phyloP scores from a whole-genome alignment of 1,139 yeast genomes.

The Blastobotrys illinoisensis region DNA sequence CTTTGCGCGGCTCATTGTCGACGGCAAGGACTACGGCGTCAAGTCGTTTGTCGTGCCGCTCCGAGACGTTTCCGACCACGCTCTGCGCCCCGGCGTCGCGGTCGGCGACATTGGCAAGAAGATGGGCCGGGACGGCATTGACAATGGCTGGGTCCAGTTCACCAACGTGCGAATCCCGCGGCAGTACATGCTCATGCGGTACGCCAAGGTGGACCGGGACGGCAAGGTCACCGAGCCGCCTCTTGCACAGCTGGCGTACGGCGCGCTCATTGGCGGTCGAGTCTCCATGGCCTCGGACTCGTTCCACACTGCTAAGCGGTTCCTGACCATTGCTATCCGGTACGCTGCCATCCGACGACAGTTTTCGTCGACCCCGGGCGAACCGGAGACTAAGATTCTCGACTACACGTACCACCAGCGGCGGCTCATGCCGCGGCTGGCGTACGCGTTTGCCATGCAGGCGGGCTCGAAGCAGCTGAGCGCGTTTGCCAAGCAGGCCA shows the following conservation, averaged over 20 bases:
- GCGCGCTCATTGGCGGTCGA: slow-evolving; percentile 83
- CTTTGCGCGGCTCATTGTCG: slow-evolving; percentile 76
- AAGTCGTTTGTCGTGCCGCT: slow-evolving; percentile 87
- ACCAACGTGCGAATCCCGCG: slow-evolving; percentile 77
- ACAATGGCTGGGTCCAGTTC: slow-evolving; percentile 94
- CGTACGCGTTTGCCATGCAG: slow-evolving; percentile 72
- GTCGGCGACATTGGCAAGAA: slow-evolving; percentile 91
- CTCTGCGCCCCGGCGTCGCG: slow-evolving; percentile 69
- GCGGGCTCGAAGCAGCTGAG: slow-evolving; percentile 66
- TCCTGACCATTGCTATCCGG: slow-evolving; percentile 77
- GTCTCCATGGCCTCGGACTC: slow-evolving; percentile 86
- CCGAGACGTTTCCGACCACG: slow-evolving; percentile 62
- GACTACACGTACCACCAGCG: slow-evolving; percentile 86
- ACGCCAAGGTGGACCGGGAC: slow-evolving; percentile 62
- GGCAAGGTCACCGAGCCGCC: slow-evolving; percentile 68
- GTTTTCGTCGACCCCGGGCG: slow-evolving; percentile 48
- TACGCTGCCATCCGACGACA: slow-evolving; percentile 89
- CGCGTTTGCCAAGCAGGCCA: slow-evolving; percentile 47
- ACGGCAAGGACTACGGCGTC: slow-evolving; percentile 83
- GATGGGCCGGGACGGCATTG: slow-evolving; percentile 77
- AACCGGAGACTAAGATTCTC: slow-evolving; percentile 43
- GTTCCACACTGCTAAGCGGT: slow-evolving; percentile 72
- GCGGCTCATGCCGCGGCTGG: slow-evolving; percentile 73
- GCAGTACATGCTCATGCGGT: slow-evolving; percentile 75
- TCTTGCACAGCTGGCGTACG: slow-evolving; percentile 78